Conservation (phyloP, 179 eudicot species). For the Nepenthes alata region DNA sequence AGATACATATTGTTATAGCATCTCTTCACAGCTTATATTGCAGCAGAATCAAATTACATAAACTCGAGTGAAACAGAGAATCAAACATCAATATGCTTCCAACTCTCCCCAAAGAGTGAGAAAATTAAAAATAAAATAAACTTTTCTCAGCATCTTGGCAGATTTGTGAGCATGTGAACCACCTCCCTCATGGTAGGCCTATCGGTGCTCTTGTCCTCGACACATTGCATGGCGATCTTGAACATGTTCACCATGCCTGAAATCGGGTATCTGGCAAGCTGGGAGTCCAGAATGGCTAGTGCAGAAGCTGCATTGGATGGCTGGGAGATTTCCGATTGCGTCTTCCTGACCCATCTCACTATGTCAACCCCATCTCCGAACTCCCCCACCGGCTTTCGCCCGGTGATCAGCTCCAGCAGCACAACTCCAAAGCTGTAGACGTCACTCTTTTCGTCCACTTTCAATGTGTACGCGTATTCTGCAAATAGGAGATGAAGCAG, state of each 20-base stretch:
- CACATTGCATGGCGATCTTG: slow-evolving; percentile 77
- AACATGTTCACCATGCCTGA: slow-evolving; percentile 51
- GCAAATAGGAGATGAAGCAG: slow-evolving; percentile 1
- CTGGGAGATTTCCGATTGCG: slow-evolving; percentile 44
- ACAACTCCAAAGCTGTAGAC: slow-evolving; percentile 93
- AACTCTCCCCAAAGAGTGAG: no score
- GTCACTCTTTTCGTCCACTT: slow-evolving; percentile 81
- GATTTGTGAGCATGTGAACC: slow-evolving; percentile 69
- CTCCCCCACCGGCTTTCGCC: slow-evolving; percentile 74
- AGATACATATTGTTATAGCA: no score
- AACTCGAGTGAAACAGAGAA: no score
- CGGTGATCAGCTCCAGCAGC: slow-evolving; percentile 61
- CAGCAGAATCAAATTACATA: no score
- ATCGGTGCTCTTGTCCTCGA: slow-evolving; percentile 53
- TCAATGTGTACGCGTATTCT: slow-evolving; percentile 81
- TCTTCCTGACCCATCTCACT: slow-evolving; percentile 73
- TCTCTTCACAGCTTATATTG: no score
- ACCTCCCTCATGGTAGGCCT: slow-evolving; percentile 91
- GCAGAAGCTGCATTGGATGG: slow-evolving; percentile 62
- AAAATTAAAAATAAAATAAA: no score
- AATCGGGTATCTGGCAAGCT: slow-evolving; percentile 48
- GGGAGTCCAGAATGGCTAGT: slow-evolving; percentile 58
- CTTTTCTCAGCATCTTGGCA: slow-evolving; percentile 14
- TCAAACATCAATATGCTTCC: no score
- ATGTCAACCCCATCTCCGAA: slow-evolving; percentile 89